Evolutionary conservation across 805 yeast genomes (phyloP).

Genomic region (Torulaspora maleeae): DNA sequence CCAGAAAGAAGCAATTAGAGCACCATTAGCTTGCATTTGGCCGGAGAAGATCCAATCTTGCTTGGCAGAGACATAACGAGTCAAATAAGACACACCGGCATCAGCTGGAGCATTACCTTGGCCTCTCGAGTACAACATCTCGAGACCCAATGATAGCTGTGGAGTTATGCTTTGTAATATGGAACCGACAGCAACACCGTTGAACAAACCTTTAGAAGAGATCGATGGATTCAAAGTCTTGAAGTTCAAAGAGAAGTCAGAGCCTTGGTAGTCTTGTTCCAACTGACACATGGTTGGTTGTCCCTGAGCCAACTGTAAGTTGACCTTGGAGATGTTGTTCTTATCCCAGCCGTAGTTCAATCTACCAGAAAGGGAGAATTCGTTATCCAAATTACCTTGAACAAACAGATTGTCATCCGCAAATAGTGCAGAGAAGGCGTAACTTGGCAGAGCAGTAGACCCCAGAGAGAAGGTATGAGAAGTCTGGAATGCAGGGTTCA

Average conservation of each 20-base stretch:
- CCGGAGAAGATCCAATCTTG: conserved; percentile 92
- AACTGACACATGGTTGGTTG: conserved; percentile 93
- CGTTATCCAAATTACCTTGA: conserved; percentile 91
- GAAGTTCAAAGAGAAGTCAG: conserved; percentile 82
- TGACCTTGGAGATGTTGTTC: conserved; percentile 71
- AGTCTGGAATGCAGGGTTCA: conserved; percentile 94
- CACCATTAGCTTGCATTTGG: conserved; percentile 90
- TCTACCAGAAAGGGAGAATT: conserved; percentile 79
- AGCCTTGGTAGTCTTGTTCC: conserved; percentile 92
- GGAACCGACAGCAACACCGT: conserved; percentile 92
- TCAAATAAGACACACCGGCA: conserved; percentile 83
- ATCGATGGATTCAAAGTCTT: conserved; percentile 87
- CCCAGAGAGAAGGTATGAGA: conserved; percentile 91
- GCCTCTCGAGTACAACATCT: conserved; percentile 74
- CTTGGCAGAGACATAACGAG: conserved; percentile 67
- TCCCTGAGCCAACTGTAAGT: conserved; percentile 79
- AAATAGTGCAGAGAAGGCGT: conserved; percentile 84
- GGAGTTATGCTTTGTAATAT: conserved; percentile 84
- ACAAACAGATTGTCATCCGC: conserved; percentile 80
- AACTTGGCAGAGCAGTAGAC: conserved; percentile 78
- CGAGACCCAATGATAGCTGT: conserved; percentile 81
- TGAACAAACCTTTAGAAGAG: conserved; percentile 55
- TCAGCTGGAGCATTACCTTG: conserved; percentile 79
- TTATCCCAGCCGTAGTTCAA: conserved; percentile 87
- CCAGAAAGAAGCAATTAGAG: conserved; percentile 86